phyloP scores from a whole-genome alignment of 2,329 filamentous ascomycete species.

The Akanthomyces muscarius region DNA sequence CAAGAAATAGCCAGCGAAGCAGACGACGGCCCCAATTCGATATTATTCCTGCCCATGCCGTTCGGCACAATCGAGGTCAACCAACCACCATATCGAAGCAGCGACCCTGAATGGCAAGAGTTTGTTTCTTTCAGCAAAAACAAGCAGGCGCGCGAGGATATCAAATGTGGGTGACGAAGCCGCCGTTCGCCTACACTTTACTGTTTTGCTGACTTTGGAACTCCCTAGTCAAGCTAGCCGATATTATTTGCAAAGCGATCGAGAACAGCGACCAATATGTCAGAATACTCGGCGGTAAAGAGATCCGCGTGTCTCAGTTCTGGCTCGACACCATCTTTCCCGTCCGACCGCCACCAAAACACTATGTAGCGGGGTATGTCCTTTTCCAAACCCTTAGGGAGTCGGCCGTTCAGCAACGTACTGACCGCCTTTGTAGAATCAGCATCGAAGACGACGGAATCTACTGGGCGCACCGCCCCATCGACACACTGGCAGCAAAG shows the following conservation, averaged over 20 bases:
- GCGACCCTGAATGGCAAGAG: slow-evolving; percentile 60
- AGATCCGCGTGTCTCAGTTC: slow-evolving; percentile 45
- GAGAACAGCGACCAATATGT: slow-evolving; percentile 40
- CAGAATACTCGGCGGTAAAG: slow-evolving; percentile 41
- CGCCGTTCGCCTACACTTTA: background rate
- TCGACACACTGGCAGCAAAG: slow-evolving; percentile 45
- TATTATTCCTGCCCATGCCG: slow-evolving; percentile 59
- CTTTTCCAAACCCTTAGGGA: background rate
- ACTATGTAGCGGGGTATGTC: slow-evolving; percentile 55
- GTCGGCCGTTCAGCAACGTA: background rate
- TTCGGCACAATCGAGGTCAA: slow-evolving; percentile 50
- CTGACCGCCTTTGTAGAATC: slow-evolving; percentile 35
- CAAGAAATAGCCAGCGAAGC: slow-evolving; percentile 38
- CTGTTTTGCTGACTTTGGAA: background rate
- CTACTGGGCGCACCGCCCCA: slow-evolving; percentile 42
- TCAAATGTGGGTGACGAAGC: slow-evolving; percentile 40
- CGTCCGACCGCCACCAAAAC: slow-evolving; percentile 53
- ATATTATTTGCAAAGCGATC: slow-evolving; percentile 34
- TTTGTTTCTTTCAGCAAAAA: slow-evolving; percentile 58
- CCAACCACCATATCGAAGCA: slow-evolving; percentile 48
- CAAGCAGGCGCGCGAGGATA: slow-evolving; percentile 40
- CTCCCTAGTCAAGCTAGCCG: slow-evolving; percentile 34
- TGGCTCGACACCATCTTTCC: slow-evolving; percentile 64
- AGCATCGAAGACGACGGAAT: slow-evolving; percentile 47
- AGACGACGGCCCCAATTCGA: slow-evolving; percentile 40